phyloP scores from a whole-genome alignment of 2,329 filamentous ascomycete genomes.

The Penicillium sp. region DNA sequence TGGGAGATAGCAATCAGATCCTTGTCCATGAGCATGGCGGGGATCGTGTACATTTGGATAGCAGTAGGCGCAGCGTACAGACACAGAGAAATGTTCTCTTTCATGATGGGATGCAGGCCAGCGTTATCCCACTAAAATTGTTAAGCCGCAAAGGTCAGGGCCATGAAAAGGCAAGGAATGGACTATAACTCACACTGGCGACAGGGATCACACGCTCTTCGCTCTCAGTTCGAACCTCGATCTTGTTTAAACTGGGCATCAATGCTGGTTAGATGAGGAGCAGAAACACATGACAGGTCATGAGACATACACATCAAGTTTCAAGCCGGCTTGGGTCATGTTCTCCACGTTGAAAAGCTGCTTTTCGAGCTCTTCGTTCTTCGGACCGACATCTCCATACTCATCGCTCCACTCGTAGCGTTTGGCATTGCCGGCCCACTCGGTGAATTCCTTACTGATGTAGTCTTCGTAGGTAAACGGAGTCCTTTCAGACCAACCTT shows the following conservation, averaged over 20 bases:
- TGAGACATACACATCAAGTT: slow-evolving; percentile 57
- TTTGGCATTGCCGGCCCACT: slow-evolving; percentile 55
- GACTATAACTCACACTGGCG: slow-evolving; percentile 4
- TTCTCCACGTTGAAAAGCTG: slow-evolving; percentile 63
- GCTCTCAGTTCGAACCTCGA: slow-evolving; percentile 11
- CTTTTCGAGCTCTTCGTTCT: slow-evolving; percentile 64
- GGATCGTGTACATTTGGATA: slow-evolving; percentile 80
- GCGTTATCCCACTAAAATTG: slow-evolving; percentile 63
- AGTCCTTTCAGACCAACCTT: slow-evolving; percentile 37
- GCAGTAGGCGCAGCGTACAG: slow-evolving; percentile 72
- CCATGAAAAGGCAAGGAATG: too few relatives aligned
- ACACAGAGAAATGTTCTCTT: slow-evolving; percentile 69
- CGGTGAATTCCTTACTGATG: slow-evolving; percentile 24
- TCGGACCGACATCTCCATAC: slow-evolving; percentile 77
- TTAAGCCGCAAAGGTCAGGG: slow-evolving; percentile 2
- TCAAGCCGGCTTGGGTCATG: slow-evolving; percentile 53
- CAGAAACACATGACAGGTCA: not conserved
- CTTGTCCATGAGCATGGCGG: slow-evolving; percentile 68
- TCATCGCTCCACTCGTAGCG: slow-evolving; percentile 84
- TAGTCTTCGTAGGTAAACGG: slow-evolving; percentile 38
- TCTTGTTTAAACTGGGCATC: slow-evolving; percentile 10
- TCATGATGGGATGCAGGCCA: slow-evolving; percentile 78
- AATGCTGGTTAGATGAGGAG: not conserved
- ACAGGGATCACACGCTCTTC: slow-evolving; percentile 6
- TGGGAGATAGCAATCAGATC: slow-evolving; percentile 89